phyloP scores from a whole-genome alignment of 192 early-diverging fungal genomes.

The Spizellomyces punctatus region DNA sequence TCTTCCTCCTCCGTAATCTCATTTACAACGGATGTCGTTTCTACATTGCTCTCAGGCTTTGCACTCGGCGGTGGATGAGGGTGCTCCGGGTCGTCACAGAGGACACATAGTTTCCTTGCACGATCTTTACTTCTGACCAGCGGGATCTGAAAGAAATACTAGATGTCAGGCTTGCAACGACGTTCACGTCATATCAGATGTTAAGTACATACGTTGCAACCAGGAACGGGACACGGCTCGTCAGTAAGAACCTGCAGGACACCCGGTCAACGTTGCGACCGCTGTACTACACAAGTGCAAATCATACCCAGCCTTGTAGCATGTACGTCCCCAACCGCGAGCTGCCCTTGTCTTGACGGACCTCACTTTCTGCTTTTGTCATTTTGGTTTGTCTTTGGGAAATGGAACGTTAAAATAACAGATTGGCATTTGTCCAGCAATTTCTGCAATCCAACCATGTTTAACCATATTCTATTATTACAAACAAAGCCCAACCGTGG shows the following conservation, averaged over 20 bases:
- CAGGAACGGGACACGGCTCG: slow-evolving; percentile 10
- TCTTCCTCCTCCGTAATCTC: background rate
- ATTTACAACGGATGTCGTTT: background rate
- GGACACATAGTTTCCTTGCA: slow-evolving; percentile 19
- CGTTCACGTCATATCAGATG: background rate
- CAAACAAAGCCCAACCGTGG: no score
- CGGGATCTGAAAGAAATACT: slow-evolving; percentile 16
- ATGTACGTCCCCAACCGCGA: slow-evolving; percentile 33
- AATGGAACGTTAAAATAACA: background rate
- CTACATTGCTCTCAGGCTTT: background rate
- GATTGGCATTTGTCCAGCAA: no score
- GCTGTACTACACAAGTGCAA: background rate
- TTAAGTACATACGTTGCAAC: slow-evolving; percentile 23
- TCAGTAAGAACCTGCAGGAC: slow-evolving; percentile 26
- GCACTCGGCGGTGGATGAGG: slow-evolving; percentile 17
- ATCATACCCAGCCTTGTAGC: slow-evolving; percentile 36
- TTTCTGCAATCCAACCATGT: no score
- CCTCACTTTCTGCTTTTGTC: background rate
- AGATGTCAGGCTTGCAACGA: background rate
- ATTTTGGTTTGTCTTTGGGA: background rate
- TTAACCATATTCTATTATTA: no score
- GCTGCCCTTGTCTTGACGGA: slow-evolving; percentile 22
- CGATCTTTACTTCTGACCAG: slow-evolving; percentile 27
- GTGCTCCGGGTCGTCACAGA: slow-evolving; percentile 30
- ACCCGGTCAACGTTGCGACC: background rate